These are phyloP conservation scores for Podila epigama DNA, from an alignment of 192 early-diverging fungal species.

Conservation along the genomic window DNA sequence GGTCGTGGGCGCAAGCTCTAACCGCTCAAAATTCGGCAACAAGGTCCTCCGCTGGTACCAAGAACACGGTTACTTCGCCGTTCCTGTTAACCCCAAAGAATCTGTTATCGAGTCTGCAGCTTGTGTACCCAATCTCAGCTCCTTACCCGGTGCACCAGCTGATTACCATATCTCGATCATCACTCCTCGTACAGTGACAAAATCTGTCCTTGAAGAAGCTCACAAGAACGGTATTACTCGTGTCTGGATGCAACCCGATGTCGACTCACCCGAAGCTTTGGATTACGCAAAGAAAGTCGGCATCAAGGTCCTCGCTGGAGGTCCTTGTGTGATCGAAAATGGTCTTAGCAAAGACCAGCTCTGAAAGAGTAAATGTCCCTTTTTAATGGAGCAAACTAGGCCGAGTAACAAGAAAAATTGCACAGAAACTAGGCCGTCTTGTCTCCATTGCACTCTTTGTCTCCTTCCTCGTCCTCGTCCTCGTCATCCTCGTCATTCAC, in stretches of 20 bases:
- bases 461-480: conserved; percentile 30
- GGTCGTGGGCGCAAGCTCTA: conserved; percentile 80
- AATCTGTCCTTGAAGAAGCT: conserved; percentile 63
- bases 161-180: conserved; percentile 69
- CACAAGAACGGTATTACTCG: conserved; percentile 63
- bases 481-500: conserved; percentile 44
- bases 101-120: conserved; percentile 40
- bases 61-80: conserved; percentile 32
- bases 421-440: background rate
- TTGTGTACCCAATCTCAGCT: conserved; percentile 40
- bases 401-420: no score
- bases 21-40: conserved; percentile 84
- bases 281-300: conserved; percentile 47
- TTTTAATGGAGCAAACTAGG: no score
- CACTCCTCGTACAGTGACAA: conserved; percentile 73
- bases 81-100: conserved; percentile 47
- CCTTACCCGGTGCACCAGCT: conserved; percentile 51
- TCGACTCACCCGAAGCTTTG: conserved; percentile 61
- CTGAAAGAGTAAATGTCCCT: no score
- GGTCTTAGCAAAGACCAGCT: conserved; percentile 25
- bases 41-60: conserved; percentile 75
- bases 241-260: conserved; percentile 80
- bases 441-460: conserved; percentile 1
- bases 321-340: conserved; percentile 73
- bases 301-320: conserved; percentile 65